Conservation (phyloP, 768 basidiomycete species). For the Macrocybe gigantea region DNA sequence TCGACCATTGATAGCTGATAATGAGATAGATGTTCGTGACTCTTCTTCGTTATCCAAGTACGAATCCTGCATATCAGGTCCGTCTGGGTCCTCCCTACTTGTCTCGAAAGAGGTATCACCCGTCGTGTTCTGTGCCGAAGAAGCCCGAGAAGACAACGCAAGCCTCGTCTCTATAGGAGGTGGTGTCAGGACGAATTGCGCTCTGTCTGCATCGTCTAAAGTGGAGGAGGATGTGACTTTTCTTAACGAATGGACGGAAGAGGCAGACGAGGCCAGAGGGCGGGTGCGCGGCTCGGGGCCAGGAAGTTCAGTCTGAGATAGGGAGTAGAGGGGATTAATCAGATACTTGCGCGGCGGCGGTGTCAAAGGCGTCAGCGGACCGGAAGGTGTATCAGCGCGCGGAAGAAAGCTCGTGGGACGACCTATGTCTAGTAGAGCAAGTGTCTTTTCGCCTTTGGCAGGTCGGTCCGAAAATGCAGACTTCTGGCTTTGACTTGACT, state of each 20-base stretch:
- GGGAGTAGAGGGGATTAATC: slow-evolving; percentile 43
- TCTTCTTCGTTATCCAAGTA: slow-evolving; percentile 24
- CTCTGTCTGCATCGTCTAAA: slow-evolving; percentile 38
- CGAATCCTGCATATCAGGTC: slow-evolving; percentile 32
- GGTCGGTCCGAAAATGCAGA: slow-evolving; percentile 16
- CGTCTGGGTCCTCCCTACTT: slow-evolving; percentile 13
- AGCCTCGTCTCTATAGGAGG: slow-evolving; percentile 37
- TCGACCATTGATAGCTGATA: slow-evolving; percentile 44
- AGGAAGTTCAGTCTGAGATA: slow-evolving; percentile 51
- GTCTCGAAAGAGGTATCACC: slow-evolving; percentile 23
- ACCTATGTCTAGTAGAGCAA: slow-evolving; percentile 17
- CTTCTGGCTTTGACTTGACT: slow-evolving; percentile 20
- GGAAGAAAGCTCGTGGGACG: slow-evolving; percentile 41
- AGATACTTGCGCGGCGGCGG: slow-evolving; percentile 58
- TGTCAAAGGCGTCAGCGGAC: slow-evolving; percentile 53
- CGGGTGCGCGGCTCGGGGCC: slow-evolving; percentile 10
- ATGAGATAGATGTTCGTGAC: slow-evolving; percentile 41
- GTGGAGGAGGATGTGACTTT: slow-evolving; percentile 50
- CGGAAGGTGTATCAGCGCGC: slow-evolving; percentile 62
- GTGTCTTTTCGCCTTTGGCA: slow-evolving; percentile 19
- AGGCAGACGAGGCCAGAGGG: slow-evolving; percentile 4
- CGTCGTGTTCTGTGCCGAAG: slow-evolving; percentile 8
- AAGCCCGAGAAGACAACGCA: slow-evolving; percentile 23
- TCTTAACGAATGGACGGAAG: slow-evolving; percentile 24
- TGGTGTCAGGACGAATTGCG: slow-evolving; percentile 26